Evolutionary conservation across 225 moss, liverwort and hornwort genomes (phyloP), one percentile per base, ranked within the genome.

Genomic region (Sphagnum contortum): DNA sequence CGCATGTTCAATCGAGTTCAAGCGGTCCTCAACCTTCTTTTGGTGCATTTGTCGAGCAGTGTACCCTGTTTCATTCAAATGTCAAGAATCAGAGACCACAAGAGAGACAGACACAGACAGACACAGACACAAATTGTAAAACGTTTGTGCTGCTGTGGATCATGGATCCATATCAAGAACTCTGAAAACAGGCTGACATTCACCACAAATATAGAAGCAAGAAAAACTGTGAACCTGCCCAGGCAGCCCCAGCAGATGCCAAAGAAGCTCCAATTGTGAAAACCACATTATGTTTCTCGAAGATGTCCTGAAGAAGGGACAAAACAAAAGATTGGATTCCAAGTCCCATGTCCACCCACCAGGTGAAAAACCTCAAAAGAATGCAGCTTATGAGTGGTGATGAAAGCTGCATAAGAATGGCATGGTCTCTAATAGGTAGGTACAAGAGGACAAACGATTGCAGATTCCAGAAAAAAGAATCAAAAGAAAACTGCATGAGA

Each of bases 11-110:
- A 90, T 75, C 48, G 80, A 85, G 61, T 87, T 87, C 63, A 90
- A 71, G 64, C 90, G 80, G 59, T 90, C 90, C 81, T 90, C 90
- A 63, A 90, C 90, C 74, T 90, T 87, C 75, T 66, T 85, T 62
- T 90, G 90, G 72, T 90, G 90, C 62, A 87, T 50, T 72, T 90
- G 90, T 50, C 90, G 87, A 9, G 90, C 90, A 56, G 90, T 85
- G 66, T 90, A 90, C 62, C 90, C 88, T 89, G 65, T 58, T 50
- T 47, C 62, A 29, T 29, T 29, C 54, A 55, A 7, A 50, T 7
- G 12, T 13, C 2, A 12, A 13, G 7, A 60, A 29, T 29, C 29
- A 29, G 29, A 29, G 29, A 29, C 29, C 29, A 29, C 29, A 29
- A 29, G 29, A 29, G 29, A 29, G 29, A 29, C 29, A 29, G 29